phyloP scores from a whole-genome alignment of 2,329 filamentous ascomycete species.

The Colletotrichum sp. region DNA sequence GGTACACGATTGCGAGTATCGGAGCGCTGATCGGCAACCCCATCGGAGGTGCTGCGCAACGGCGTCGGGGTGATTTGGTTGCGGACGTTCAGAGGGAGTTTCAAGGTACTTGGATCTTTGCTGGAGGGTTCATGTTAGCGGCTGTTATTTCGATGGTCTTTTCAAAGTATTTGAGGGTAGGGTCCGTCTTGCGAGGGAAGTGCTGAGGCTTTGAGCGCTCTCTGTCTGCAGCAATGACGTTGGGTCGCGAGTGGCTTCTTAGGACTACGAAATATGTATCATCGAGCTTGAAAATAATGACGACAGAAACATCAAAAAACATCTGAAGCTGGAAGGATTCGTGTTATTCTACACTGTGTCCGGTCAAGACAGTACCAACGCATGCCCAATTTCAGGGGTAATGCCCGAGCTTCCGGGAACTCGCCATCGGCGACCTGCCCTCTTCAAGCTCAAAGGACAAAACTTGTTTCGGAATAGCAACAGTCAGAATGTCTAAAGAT shows the following conservation, averaged over 20 bases:
- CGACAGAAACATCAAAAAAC: not conserved
- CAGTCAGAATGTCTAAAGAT: not conserved
- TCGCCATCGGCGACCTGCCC: not conserved
- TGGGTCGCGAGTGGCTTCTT: not conserved
- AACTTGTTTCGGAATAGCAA: not conserved
- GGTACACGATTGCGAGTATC: slow-evolving; percentile 15
- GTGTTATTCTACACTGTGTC: not conserved
- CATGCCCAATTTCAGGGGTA: not conserved
- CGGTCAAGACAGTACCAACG: not conserved
- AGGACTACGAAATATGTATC: not conserved
- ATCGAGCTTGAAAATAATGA: not conserved
- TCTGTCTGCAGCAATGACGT: not conserved
- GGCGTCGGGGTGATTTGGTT: not conserved
- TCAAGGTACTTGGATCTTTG: slow-evolving; percentile 14
- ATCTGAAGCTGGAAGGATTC: not conserved
- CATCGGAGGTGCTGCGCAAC: slow-evolving; percentile 11
- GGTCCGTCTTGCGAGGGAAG: slow-evolving; percentile 1
- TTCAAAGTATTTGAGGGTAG: not conserved
- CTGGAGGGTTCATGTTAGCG: slow-evolving; percentile 8
- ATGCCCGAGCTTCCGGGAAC: not conserved
- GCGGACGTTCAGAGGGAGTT: slow-evolving; percentile 6
- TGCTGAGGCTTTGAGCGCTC: not conserved
- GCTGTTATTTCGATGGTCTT: not conserved
- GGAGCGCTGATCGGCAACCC: slow-evolving; percentile 21
- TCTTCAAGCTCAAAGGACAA: not conserved